Conservation (phyloP, 2,329 filamentous ascomycete species). For the Cordyceps pruinosa region DNA sequence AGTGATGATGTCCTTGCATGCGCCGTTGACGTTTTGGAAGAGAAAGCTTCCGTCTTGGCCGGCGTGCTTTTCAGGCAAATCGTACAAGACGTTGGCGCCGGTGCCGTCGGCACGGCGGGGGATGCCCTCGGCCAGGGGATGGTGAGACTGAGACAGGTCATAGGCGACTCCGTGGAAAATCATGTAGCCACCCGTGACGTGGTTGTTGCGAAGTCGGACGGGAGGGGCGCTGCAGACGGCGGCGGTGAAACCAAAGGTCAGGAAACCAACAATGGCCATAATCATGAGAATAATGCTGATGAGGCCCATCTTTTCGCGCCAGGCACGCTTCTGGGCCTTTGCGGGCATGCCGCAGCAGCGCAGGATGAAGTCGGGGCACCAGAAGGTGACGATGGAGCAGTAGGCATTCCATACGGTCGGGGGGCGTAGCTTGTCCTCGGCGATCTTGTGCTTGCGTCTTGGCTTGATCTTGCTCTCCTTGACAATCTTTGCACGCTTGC, state of each 20-base stretch:
- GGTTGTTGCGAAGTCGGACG: conserved; percentile 70
- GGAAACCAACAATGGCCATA: conserved; percentile 82
- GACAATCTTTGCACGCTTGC: conserved; percentile 56
- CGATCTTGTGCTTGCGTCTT: conserved; percentile 44
- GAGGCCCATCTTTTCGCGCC: conserved; percentile 96
- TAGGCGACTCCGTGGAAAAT: conserved; percentile 94
- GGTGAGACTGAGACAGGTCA: conserved; percentile 67
- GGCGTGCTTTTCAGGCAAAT: conserved; percentile 71
- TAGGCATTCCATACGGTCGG: conserved; percentile 94
- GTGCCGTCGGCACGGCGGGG: conserved; percentile 41
- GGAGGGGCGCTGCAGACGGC: conserved; percentile 73
- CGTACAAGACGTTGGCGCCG: conserved; percentile 75
- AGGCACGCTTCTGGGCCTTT: conserved; percentile 83
- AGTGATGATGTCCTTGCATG: conserved; percentile 87
- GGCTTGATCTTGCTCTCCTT: conserved; percentile 43
- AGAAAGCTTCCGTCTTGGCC: conserved; percentile 95
- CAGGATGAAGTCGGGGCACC: conserved; percentile 80
- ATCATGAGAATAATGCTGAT: conserved; percentile 89
- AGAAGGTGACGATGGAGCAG: conserved; percentile 89
- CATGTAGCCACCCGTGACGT: conserved; percentile 79
- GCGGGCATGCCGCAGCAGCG: conserved; percentile 78
- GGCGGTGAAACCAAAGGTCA: conserved; percentile 93
- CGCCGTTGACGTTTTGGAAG: conserved; percentile 97
- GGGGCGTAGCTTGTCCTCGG: conserved; percentile 62
- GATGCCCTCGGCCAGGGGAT: conserved; percentile 76